Conservation (phyloP, 2,329 filamentous ascomycete genomes). For the Neoscytalidium dimidiatum region DNA sequence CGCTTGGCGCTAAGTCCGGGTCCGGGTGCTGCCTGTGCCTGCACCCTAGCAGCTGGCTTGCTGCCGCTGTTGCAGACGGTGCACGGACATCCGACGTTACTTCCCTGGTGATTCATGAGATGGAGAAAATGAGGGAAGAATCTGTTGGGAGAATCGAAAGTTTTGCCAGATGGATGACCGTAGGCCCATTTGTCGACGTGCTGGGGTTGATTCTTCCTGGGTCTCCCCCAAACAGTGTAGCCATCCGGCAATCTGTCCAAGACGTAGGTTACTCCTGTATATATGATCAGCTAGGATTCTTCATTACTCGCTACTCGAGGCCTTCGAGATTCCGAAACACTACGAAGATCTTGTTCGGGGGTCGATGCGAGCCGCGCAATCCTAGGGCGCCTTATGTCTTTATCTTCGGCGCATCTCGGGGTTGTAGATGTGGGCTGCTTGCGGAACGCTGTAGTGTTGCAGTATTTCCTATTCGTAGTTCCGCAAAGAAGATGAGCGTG, state of each 20-base stretch:
- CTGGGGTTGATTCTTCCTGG: slow-evolving; percentile 40
- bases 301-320: neutral
- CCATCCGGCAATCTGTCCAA: slow-evolving; percentile 57
- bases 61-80: slow-evolving; percentile 43
- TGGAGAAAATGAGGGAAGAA: slow-evolving; percentile 61
- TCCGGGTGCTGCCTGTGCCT: neutral
- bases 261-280: slow-evolving; percentile 45
- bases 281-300: neutral
- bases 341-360: neutral
- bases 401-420: neutral
- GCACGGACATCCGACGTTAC: slow-evolving; percentile 51
- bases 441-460: too few species aligned
- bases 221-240: slow-evolving; percentile 52
- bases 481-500: neutral
- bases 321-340: neutral
- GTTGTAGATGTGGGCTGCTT: neutral
- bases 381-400: neutral
- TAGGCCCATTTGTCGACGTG: slow-evolving; percentile 58
- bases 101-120: slow-evolving; percentile 52
- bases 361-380: neutral
- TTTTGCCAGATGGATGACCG: slow-evolving; percentile 55
- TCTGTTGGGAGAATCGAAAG: slow-evolving; percentile 55
- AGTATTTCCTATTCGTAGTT: too few species aligned
- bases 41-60: neutral
- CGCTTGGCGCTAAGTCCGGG: slow-evolving; percentile 16